A percentile compares a stretch with the other conserved stretches of the same genome.
Evolutionary conservation across 2,329 filamentous ascomycete species (phyloP).

Genomic region (Botrytis deweyae): DNA sequence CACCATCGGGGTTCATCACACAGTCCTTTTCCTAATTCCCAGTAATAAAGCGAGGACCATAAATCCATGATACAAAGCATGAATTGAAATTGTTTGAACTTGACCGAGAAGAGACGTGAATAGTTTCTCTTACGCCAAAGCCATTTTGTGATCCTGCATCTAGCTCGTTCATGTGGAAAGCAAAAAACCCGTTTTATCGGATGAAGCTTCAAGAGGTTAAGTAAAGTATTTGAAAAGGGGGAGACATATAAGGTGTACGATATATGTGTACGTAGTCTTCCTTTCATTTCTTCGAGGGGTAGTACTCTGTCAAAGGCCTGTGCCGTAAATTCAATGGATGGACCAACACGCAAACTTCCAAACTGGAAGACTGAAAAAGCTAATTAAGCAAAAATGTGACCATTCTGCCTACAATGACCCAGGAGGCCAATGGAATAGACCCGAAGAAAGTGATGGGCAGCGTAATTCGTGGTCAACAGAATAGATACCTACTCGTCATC

Average conservation of each 20-base stretch:
- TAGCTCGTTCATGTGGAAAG: not conserved
- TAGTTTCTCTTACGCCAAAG: not conserved
- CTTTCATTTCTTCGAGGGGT: not conserved
- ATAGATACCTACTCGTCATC: not conserved
- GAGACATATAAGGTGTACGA: not conserved
- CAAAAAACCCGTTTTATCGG: not conserved
- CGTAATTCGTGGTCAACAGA: not conserved
- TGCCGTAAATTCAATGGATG: not conserved
- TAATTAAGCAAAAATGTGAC: not conserved
- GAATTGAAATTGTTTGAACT: not conserved
- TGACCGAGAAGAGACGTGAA: not conserved
- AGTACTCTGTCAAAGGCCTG: not conserved
- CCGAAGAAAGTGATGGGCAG: not conserved
- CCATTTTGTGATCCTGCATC: not conserved
- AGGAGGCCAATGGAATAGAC: not conserved
- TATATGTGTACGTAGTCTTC: not conserved
- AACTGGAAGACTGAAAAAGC: not conserved
- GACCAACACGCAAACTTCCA: not conserved
- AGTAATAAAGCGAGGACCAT: not conserved
- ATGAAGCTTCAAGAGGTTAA: not conserved
- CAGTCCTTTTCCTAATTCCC: not conserved
- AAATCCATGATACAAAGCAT: conserved; percentile 14
- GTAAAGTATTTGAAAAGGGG: not conserved
- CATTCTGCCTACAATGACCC: not conserved
- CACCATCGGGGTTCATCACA: not conserved